Percentiles rank a stretch among this genome's conserved stretches.
Conservation (phyloP, 306 rosid genomes). For the Dalbergia cochinchinensis region DNA sequence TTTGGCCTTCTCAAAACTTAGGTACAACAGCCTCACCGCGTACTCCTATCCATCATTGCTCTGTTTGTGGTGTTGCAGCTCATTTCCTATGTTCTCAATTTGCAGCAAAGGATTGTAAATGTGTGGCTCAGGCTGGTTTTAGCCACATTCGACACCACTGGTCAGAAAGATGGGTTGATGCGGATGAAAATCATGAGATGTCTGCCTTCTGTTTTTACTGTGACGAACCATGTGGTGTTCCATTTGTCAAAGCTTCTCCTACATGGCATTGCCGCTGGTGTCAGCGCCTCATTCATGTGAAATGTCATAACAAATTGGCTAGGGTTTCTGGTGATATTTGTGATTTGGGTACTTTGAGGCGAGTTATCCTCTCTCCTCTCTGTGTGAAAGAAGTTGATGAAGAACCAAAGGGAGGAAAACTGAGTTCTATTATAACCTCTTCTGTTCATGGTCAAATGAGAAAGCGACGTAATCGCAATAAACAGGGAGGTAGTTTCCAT, state of each 20-base stretch:
- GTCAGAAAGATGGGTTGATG: constrained; percentile 81
- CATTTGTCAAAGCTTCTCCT: constrained; percentile 79
- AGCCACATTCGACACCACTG: constrained; percentile 74
- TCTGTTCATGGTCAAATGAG: constrained; percentile 60
- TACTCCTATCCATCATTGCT: constrained; percentile 77
- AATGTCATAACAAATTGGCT: constrained; percentile 71
- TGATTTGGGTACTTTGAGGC: constrained; percentile 72
- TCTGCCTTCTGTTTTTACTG: constrained; percentile 72
- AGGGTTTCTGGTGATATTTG: constrained; percentile 71
- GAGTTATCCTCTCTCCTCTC: constrained; percentile 69
- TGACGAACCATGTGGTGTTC: constrained; percentile 81
- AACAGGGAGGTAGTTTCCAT: constrained; percentile 50
- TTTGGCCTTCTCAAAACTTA: constrained; percentile 67
- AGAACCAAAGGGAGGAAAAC: constrained; percentile 48
- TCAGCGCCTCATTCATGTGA: constrained; percentile 83
- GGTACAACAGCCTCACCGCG: constrained; percentile 58
- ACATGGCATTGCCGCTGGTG: constrained; percentile 90
- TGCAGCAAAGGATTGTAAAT: constrained; percentile 79
- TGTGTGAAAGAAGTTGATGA: constrained; percentile 70
- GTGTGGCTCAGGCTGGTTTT: constrained; percentile 81
- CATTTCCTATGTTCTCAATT: constrained; percentile 73
- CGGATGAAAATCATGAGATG: constrained; percentile 72
- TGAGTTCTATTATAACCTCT: constrained; percentile 60
- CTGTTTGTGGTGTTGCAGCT: constrained; percentile 85
- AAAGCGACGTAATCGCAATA: constrained; percentile 62